Base-by-base conservation (phyloP, 2,329 filamentous ascomycete genomes). In the Emericellopsis atlantica region DNA sequence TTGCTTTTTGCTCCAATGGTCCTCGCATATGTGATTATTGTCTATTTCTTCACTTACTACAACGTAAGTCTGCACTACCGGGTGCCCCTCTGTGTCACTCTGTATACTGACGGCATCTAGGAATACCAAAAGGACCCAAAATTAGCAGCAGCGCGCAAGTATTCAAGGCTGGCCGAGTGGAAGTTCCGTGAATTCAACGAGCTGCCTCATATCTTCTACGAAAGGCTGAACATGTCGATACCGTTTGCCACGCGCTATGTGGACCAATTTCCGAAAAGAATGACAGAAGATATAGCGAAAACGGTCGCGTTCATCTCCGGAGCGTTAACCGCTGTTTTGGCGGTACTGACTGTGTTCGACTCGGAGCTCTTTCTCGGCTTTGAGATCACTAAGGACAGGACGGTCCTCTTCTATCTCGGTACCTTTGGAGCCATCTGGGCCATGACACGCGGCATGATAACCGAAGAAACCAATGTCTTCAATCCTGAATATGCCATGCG, bases 131-230 rank as follows among this genome's bases (percentile, higher is more conserved):
- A 89, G 54, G 94, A 95, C 46, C 90, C 86, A 1, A 81, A 88
- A 46, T 75, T 95, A 32, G 84, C 85, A n/a, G 82, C 87, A 8
- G 58, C 60, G 14, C 79, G 92, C 33, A 81, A 88, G 48, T 98
- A 95, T 56, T 96, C 90, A 0, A 85, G 88, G 1, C 74, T 95
- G 39, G 92, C 92, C 0, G 84, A 95, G 57, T 98, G 92, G 92
- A 96, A 95, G 53, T 95, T 98, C 47, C 81, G 92, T 37, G 90
- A 96, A 57, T 98, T 96, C 70, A 98, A 98, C 53, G 92, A 98
- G 59, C 71, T 98, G 1, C 82, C 83, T 43, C 92, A 98, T 59
- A 71, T 96, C 2, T 98, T 96, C 52, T 76, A 88, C 45, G 84
- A 90, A 48, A 79, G 92, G 16, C 69, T 90, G 34, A 89, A 94